Conservation (phyloP, 2,329 filamentous ascomycete species). For the Aplosporella prunicola region DNA sequence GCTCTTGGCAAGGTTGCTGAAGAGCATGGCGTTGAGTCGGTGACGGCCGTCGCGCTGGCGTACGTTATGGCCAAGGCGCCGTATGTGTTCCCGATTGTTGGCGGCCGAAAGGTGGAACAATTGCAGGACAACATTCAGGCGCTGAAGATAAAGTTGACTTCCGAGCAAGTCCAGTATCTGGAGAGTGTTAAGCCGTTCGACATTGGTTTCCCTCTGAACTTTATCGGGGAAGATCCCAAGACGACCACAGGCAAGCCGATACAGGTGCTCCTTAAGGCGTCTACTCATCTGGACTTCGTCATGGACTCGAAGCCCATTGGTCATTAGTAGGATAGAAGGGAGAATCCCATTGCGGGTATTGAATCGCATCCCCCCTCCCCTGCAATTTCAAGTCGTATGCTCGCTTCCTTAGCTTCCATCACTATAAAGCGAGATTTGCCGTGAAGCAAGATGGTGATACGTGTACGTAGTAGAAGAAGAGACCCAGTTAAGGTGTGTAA, state of each 20-base stretch:
- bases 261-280: not conserved
- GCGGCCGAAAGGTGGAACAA: conserved; percentile 60
- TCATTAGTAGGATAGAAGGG: not conserved
- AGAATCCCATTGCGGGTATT: no score
- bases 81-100: conserved; percentile 64
- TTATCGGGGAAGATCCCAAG: conserved; percentile 34
- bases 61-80: conserved; percentile 65
- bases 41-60: conserved; percentile 48
- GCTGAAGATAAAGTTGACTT: conserved; percentile 48
- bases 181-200: conserved; percentile 54
- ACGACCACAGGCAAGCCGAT: not conserved
- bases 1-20: not conserved
- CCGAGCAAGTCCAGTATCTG: conserved; percentile 56
- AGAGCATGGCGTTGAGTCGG: conserved; percentile 1
- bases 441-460: no score
- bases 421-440: no score
- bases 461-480: no score
- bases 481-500: no score
- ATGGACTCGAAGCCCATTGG: not conserved
- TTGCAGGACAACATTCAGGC: conserved; percentile 61
- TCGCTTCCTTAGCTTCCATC: no score
- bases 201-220: conserved; percentile 55
- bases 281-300: not conserved
- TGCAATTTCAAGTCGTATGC: no score
- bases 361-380: no score